These are phyloP conservation scores for Ophiobolus disseminans DNA, from an alignment of 2,329 filamentous ascomycete species.

Conservation along the genomic window DNA sequence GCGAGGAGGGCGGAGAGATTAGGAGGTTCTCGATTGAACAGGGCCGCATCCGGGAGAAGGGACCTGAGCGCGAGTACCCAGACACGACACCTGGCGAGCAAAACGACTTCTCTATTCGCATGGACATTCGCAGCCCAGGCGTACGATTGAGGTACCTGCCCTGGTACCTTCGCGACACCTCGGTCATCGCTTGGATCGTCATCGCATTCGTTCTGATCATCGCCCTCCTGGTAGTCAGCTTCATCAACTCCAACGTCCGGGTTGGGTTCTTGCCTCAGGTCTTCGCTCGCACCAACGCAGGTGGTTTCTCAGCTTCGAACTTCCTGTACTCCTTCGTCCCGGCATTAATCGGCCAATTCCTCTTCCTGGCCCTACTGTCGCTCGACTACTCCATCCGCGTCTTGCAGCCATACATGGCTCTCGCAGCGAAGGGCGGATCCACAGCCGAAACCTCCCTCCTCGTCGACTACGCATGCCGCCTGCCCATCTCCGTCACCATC, in stretches of 20 bases:
- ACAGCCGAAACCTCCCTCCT: conserved; percentile 70
- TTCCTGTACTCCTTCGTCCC: conserved; percentile 85
- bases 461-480: conserved; percentile 72
- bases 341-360: conserved; percentile 68
- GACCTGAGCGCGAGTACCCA: conserved; percentile 31
- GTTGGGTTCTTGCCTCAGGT: conserved; percentile 76
- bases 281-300: conserved; percentile 62
- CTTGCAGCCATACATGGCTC: conserved; percentile 72
- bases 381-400: conserved; percentile 71
- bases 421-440: conserved; percentile 65
- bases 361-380: conserved; percentile 72
- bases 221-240: conserved; percentile 75
- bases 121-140: conserved; percentile 59
- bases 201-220: conserved; percentile 49
- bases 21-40: conserved; percentile 59
- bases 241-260: conserved; percentile 71
- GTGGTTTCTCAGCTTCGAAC: conserved; percentile 82
- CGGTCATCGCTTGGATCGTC: conserved; percentile 69
- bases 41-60: conserved; percentile 58
- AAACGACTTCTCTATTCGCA: conserved; percentile 55
- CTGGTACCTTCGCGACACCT: conserved; percentile 74
- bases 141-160: conserved; percentile 74
- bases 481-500: conserved; percentile 66
- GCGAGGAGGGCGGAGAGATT: conserved; percentile 64
- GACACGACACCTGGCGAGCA: conserved; percentile 14